A percentile compares a stretch with the other conserved stretches of the same genome.
These are phyloP conservation scores for Neurospora sublineolata DNA, from an alignment of 495 filamentous ascomycete species.

Conservation along the genomic window DNA sequence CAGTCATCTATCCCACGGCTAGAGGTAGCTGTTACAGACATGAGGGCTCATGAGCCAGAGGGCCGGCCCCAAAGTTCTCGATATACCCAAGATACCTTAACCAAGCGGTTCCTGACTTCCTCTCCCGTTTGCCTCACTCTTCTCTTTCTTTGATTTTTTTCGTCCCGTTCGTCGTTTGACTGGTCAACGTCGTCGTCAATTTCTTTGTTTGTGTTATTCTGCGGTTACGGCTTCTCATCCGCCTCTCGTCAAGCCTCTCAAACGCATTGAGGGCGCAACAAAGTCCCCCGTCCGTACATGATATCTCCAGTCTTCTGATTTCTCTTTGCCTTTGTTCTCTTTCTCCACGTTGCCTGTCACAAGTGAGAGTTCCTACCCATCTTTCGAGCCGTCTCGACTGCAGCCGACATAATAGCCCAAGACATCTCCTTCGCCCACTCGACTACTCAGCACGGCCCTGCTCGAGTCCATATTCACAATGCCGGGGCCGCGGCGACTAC, in stretches of 20 bases:
- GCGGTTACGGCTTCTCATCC: background rate
- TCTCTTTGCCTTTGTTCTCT: background rate
- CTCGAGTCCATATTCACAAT: background rate
- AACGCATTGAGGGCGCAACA: background rate
- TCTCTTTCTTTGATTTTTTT: slow-evolving; percentile 4
- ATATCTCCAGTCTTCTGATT: background rate
- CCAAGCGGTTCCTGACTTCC: background rate
- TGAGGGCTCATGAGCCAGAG: background rate
- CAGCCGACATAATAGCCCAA: background rate
- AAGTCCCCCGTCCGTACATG: background rate
- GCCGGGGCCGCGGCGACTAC: background rate
- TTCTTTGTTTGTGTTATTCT: slow-evolving; percentile 2
- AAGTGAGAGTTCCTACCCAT: background rate
- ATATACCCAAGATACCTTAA: background rate
- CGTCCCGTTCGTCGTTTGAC: slow-evolving; percentile 4
- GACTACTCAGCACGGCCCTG: background rate
- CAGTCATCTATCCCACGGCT: background rate
- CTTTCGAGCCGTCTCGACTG: background rate
- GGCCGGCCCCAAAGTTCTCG: background rate
- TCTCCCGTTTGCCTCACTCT: background rate
- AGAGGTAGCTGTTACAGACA: background rate
- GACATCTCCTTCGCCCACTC: background rate
- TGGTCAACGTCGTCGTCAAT: background rate
- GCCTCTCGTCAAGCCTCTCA: background rate
- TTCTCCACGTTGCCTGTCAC: background rate